These are phyloP conservation scores for Solanum gracilifrons DNA, from an alignment of 257 asterid genomes.

Conservation along the genomic window DNA sequence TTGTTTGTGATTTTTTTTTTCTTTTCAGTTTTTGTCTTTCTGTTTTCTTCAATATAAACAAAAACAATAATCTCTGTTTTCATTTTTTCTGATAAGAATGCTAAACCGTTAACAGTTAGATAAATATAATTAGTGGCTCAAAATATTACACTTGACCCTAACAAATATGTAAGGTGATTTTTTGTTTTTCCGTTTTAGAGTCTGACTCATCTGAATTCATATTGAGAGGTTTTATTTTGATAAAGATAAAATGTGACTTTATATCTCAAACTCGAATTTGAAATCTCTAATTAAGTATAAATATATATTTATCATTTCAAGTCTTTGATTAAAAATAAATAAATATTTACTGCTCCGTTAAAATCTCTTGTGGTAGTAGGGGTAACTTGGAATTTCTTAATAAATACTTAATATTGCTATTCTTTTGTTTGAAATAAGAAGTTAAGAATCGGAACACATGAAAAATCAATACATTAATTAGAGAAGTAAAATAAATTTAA, in stretches of 20 bases:
- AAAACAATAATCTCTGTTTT: not conserved
- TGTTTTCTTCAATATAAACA: not conserved
- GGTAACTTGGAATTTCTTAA: not conserved
- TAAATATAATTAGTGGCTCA: not conserved
- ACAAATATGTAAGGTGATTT: not conserved
- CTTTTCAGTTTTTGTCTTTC: not conserved
- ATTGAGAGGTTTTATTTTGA: fast-evolving
- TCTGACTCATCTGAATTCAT: fast-evolving
- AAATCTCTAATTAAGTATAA: too few species aligned
- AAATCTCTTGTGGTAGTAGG: not conserved
- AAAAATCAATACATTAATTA: too few species aligned
- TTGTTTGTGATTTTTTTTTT: not conserved
- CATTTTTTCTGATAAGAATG: not conserved
- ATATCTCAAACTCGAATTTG: fast-evolving
- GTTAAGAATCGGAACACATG: too few species aligned
- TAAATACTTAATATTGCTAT: not conserved
- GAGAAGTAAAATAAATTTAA: too few species aligned
- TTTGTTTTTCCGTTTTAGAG: not conserved
- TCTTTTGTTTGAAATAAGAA: too few species aligned
- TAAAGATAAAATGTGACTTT: fast-evolving
- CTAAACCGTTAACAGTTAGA: not conserved
- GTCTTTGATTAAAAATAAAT: too few species aligned
- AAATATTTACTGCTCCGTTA: too few species aligned
- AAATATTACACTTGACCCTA: not conserved
- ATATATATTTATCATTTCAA: too few species aligned